Evolutionary conservation across 371 early-diverging fungal species (phyloP), one percentile per base, ranked within the genome.

Genomic region (Lichtheimia corymbifera): DNA sequence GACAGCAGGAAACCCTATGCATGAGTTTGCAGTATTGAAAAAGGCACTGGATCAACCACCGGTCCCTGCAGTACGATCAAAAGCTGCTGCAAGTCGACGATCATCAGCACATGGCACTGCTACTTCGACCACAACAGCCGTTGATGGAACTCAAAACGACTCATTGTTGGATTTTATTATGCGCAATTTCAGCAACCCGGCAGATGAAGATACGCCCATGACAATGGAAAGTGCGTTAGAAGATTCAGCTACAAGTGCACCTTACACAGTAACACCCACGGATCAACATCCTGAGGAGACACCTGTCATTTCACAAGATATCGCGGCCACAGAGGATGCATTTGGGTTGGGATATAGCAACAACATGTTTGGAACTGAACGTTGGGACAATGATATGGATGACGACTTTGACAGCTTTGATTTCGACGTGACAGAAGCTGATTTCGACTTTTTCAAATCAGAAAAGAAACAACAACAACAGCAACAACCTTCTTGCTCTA

Each of bases 361-460:
- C 11, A 25, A 35, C 28, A 25, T 12, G 24, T 49, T 57, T 47
- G 20, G 27, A 17, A 24, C 27, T 49, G 5, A 49, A 25, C 51
- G 61, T 66, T 76, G 79, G 76, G 70, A 50, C 15, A 42, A 35
- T 24, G 66, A 67, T 50, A 65, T 59, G 12, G 62, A 77, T 57
- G 67, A 61, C n/a, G 66, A 74, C 55, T 50, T 77, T 30, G 81
- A 77, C 47, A 74, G 61, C 40, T 72, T 80, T 52, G 76, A 74
- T 55, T 53, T 77, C 20, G 73, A 74, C 25, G 78, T 80, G 2
- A 80, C 81, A 9, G 81, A 80, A 42, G 81, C 69, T 50, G 81
- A 80, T 58, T 80, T 75, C 45, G 70, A 77, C 47, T 80, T 76
- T 62, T 80, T 80, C 35, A 66, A 66, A 41, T 43, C 64, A 4